Evolutionary conservation across 1,284 basidiomycete species (phyloP), one percentile per base, ranked within the genome.

Genomic region (Heterobasidion annosum): DNA sequence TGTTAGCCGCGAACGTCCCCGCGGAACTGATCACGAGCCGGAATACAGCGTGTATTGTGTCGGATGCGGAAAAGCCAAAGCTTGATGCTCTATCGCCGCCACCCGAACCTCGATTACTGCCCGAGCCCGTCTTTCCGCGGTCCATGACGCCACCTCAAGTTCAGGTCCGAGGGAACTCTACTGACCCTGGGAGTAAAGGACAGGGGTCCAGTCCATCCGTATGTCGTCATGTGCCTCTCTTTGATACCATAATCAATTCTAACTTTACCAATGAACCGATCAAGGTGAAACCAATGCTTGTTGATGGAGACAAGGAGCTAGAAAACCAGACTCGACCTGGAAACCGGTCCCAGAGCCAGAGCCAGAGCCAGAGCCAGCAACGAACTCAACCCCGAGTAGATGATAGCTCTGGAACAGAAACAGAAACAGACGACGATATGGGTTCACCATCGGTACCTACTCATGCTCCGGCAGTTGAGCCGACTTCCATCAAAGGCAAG

Each of bases 11-110:
- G 43, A 18, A 49, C 52, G n/a, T 40, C 15, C 6, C 16, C 16
- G 42, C 34, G 46, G 13, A 25, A 15, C 19, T 18, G 16, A 32
- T 19, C 25, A 37, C 40, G 25, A 25, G 25, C 35, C 40, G 8
- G 25, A 34, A 33, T 42, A 8, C 54, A 72, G 70, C 70, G 18
- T 56, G 65, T 16, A 62, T 70, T 40, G 45, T 59, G n/a, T 60
- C 62, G 34, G 62, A 68, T 18, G 58, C 57, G 5, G 57, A 60
- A 8, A 50, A 34, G 8, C 61, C 62, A 49, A 62, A 66, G 42
- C 59, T 64, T 35, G 58, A 48, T 10, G 53, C 60, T 9, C 65
- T 63, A 19, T 53, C 52, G 19, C 56, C 58, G 25, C 59, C 54
- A 51, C 51, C 33, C 33, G 34, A 48, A 34, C 52, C 40, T 16